phyloP scores from a whole-genome alignment of 495 filamentous ascomycete species.

The Neurospora sp. region DNA sequence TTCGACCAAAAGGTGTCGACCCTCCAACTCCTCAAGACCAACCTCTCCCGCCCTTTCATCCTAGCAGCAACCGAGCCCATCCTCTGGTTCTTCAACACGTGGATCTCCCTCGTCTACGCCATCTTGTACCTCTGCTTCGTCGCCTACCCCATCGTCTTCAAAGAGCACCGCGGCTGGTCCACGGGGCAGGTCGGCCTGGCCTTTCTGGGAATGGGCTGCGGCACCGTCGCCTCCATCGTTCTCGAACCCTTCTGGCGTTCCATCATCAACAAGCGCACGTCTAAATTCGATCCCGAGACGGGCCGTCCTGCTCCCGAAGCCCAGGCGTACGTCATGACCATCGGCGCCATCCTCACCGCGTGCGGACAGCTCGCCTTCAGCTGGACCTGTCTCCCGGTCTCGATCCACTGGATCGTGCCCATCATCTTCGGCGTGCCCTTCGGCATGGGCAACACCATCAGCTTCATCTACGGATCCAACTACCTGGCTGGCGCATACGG shows the following conservation, averaged over 20 bases:
- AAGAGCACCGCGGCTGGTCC: conserved; percentile 61
- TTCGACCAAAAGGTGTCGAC: conserved; percentile 55
- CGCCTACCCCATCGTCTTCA: conserved; percentile 72
- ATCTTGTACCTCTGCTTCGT: conserved; percentile 85
- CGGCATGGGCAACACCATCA: conserved; percentile 62
- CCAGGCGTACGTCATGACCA: conserved; percentile 58
- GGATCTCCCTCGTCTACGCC: conserved; percentile 47
- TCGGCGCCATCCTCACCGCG: conserved; percentile 58
- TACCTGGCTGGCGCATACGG: conserved; percentile 73
- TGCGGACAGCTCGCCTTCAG: conserved; percentile 69
- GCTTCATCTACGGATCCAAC: conserved; percentile 72
- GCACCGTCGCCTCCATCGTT: conserved; percentile 54
- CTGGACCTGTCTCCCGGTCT: conserved; percentile 65
- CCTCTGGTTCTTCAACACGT: conserved; percentile 71
- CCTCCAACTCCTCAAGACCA: conserved; percentile 47
- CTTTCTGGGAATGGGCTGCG: conserved; percentile 73
- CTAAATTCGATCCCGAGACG: conserved; percentile 52
- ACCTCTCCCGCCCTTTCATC: conserved; percentile 64
- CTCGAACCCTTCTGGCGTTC: conserved; percentile 61
- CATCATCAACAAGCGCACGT: conserved; percentile 56
- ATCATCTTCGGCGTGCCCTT: conserved; percentile 72
- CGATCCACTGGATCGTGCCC: conserved; percentile 66
- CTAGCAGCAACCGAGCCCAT: conserved; percentile 79
- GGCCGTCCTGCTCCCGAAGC: conserved; percentile 62
- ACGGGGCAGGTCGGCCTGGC: conserved; percentile 62